These are phyloP conservation scores for Beta lomatogona DNA, from an alignment of 179 eudicot species.

Conservation along the genomic window DNA sequence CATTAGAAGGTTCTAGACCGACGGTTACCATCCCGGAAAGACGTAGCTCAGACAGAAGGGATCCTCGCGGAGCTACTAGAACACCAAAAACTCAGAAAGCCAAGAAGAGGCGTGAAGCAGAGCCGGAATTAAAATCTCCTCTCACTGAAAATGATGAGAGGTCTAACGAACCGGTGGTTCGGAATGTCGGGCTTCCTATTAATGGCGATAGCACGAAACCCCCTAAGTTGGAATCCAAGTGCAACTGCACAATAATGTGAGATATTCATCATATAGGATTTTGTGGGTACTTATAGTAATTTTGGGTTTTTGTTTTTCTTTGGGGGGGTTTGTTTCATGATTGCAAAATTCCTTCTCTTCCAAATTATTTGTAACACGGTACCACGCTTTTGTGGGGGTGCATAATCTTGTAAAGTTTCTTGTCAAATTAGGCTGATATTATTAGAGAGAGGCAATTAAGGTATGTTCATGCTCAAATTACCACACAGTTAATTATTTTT, in stretches of 20 bases:
- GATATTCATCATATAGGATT: conserved; percentile 10
- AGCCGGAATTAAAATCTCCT: conserved; percentile 47
- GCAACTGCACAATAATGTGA: conserved; percentile 97
- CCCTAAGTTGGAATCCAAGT: conserved; percentile 89
- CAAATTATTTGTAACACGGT: conserved; percentile 45
- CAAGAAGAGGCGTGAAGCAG: conserved; percentile 40
- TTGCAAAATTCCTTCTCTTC: conserved; percentile 35
- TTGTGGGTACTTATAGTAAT: neutral
- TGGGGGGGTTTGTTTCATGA: conserved; percentile 37
- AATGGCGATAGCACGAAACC: conserved; percentile 60
- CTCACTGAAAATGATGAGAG: conserved; percentile 39
- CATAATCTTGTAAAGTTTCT: conserved; percentile 65
- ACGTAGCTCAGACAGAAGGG: conserved; percentile 40
- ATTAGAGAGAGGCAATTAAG: conserved; percentile 39
- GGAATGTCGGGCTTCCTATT: conserved; percentile 59
- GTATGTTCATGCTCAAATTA: conserved; percentile 38
- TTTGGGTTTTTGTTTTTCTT: conserved; percentile 17
- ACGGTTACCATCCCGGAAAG: conserved; percentile 55
- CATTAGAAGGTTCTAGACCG: conserved; percentile 55
- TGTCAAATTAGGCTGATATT: conserved; percentile 55
- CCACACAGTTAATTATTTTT: conserved; percentile 28
- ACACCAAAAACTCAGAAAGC: conserved; percentile 63
- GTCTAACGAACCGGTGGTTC: conserved; percentile 39
- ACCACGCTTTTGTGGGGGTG: conserved; percentile 35
- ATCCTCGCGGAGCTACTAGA: conserved; percentile 40